Evolutionary conservation across 2,329 filamentous ascomycete genomes (phyloP), one percentile per base, ranked within the genome.

Genomic region (Aspergillus chevalieri): DNA sequence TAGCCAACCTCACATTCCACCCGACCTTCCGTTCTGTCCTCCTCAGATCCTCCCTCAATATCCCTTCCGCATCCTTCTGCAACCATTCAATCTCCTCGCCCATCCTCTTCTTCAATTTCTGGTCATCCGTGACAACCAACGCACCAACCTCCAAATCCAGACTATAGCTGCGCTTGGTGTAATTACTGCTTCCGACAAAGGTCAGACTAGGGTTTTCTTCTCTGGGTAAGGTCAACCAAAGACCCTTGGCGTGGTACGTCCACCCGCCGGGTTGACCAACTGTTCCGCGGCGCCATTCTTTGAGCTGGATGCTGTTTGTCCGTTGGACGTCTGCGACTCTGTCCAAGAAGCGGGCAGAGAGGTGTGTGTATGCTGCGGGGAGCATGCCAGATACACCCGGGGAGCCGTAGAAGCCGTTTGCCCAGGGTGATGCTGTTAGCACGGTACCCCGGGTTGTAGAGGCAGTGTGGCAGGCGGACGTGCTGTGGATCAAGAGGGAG

Each of bases 211-310:
- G 90, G 36, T 83, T 73, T 33, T 76, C 68, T 43, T 85, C 80
- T 2, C 77, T 74, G 34, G 65, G 72, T 36, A 74, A 76, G 0
- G 87, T 89, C 22, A 96, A 78, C 92, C 92, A 97, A 2, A 97
- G 76, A 0, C 93, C 93, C 70, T 98, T 98, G 44, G 93, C 93
- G 62, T 98, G 93, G 69, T 98, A 98, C 0, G 92, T 96, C 93
- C 94, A 98, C 1, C 89, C 92, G 1, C 77, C 88, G 0, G 87
- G 83, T 59, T 89, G 80, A 15, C 87, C 87, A 2, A 95, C 87
- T 0, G 83, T 87, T 7, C 93, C 93, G 43, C 79, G 78, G 6
- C 85, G 81, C 93, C 93, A 98, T 71, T 98, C 93, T 54, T 89
- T 87, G 3, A 98, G 75, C 3, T 80, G 71, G 24, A 96, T 86